Base-by-base conservation (phyloP, 176 grass and related monocot species). In the Sorghum bicolor region DNA sequence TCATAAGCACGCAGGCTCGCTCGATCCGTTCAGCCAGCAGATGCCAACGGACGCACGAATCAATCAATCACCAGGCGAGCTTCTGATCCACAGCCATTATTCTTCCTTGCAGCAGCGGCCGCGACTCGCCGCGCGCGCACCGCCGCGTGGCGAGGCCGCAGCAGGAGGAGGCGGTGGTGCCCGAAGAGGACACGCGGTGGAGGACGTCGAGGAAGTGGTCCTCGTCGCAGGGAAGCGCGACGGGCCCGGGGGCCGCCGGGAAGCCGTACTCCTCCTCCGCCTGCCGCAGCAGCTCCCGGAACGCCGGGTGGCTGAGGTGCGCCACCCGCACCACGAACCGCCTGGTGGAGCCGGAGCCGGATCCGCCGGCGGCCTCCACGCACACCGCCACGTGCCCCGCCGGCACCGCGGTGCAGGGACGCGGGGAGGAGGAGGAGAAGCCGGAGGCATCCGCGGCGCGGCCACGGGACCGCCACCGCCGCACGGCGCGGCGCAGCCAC, bases 211-310 rank as follows among this genome's bases (percentile, higher is more conserved):
- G 85, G 61, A 91, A 83, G 33, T 40, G 77, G 22, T 77, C 53
- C 75, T 80, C 85, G 71, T 79, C 60, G 77, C 89, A 91, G 53
- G 89, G 89, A 22, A 88, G 80, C 52, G 64, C 33, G 53, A 91
- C 16, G 32, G 89, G 71, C 0, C 89, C 89, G 0, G 74, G 55
- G 0, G 75, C 31, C 0, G 84, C 10, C 17, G 70, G 70, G 77
- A 84, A 91, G 64, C 82, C 85, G 82, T 81, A 91, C 82, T 87
- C 82, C 82, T 84, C 84, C 85, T 66, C 85, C 20, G 89, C 85
- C 82, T 84, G 64, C 1, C 28, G 63, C 4, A 91, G 82, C 43
- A 91, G 77, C 55, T 81, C 78, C 55, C 55, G 41, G 72, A 88
- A 91, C 43, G 76, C 80, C 36, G 82, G 82, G 89, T 91, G 85